These are phyloP conservation scores for Boechera stricta DNA, from an alignment of 345 rosid genomes.

Conservation along the genomic window DNA sequence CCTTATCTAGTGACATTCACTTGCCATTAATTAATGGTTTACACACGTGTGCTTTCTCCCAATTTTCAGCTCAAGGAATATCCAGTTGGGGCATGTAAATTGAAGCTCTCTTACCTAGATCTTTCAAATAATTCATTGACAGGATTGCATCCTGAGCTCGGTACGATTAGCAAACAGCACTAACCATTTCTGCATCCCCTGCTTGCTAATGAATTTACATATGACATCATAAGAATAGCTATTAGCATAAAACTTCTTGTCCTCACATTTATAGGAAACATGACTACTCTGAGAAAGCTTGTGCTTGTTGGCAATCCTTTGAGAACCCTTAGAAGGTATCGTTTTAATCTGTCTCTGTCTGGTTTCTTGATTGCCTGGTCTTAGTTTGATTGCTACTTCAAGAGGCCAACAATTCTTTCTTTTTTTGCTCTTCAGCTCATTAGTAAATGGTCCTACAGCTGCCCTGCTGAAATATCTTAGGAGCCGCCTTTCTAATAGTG, in stretches of 20 bases:
- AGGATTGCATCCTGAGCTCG: constrained; percentile 87
- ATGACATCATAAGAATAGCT: background rate
- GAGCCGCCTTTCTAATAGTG: constrained; percentile 78
- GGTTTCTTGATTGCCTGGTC: constrained; percentile 6
- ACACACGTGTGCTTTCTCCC: constrained; percentile 26
- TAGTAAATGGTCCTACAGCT: constrained; percentile 92
- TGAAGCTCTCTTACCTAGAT: constrained; percentile 78
- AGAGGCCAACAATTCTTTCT: background rate
- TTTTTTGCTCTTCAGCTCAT: constrained; percentile 55
- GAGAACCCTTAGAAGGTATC: constrained; percentile 85
- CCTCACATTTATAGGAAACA: constrained; percentile 59
- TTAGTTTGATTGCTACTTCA: constrained; percentile 36
- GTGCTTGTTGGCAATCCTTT: constrained; percentile 84
- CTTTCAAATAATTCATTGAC: constrained; percentile 91
- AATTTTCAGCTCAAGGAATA: constrained; percentile 76
- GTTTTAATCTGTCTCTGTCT: constrained; percentile 24
- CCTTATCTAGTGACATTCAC: constrained; percentile 24
- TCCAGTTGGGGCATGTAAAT: constrained; percentile 78
- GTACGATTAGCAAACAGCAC: constrained; percentile 53
- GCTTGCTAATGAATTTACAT: constrained; percentile 15
- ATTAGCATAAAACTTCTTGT: constrained; percentile 12
- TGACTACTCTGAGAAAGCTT: constrained; percentile 80
- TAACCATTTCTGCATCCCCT: constrained; percentile 24
- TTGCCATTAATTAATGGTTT: background rate
- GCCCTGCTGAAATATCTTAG: constrained; percentile 79